Base-by-base conservation (phyloP, 1,139 yeast species). In the Blastobotrys serpentis region DNA sequence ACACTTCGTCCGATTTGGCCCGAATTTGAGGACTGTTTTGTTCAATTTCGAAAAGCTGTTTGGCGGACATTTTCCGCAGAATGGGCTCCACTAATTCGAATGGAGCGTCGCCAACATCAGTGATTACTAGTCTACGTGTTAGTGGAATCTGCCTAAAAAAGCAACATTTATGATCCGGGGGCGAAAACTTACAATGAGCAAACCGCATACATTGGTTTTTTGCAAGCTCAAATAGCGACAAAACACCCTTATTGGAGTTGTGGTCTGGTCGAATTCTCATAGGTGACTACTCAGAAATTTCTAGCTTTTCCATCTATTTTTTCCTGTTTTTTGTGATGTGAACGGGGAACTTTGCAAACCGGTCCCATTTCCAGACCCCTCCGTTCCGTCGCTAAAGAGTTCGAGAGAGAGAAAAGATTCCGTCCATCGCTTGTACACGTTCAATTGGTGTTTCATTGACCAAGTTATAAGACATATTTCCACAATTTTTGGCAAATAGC, bases 31-130 rank as follows among this genome's bases (percentile, higher is more conserved):
- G 63, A 42, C 62, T 52, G 7, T 52, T 54, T 40, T 48, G 41
- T 43, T 63, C 67, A n/a, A 63, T 55, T 19, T 46, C 48, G 14
- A 53, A 53, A 37, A 63, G 52, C 50, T 63, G 66, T 36, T 48
- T 52, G 11, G 64, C 60, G 3, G 60, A 41, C 54, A 63, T 54
- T 37, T 52, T 53, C 39, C 47, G 50, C 42, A 63, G 45, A 21
- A 63, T 56, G 3, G 67, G 67, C 43, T 53, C 55, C 18, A 63
- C 60, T 42, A 63, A 51, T n/a, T 60, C 65, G 40, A 52, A 63
- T 4, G 66, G 62, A 6, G 65, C 60, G 13, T 54, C 61, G 13
- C 67, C 67, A 11, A 63, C 62, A 50, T 63, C 67, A 2, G 48
- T 48, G 40, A 63, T 58, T 34, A 56, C 63, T 60, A 34, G 17